Evolutionary conservation across 805 yeast genomes (phyloP).

Genomic region (Cyberlindnera sargentensis): DNA sequence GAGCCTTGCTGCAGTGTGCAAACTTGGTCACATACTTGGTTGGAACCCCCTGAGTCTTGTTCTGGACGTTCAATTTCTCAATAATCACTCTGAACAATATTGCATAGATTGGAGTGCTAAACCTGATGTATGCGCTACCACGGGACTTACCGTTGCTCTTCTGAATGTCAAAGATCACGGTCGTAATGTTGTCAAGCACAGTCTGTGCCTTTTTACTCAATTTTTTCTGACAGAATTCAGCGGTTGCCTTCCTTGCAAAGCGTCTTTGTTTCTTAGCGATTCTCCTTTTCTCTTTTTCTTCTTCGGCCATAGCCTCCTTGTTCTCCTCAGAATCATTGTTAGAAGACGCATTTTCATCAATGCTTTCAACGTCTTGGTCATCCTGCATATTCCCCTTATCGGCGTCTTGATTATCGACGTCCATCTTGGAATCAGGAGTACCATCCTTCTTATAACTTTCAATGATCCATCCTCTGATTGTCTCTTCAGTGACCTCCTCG

Average conservation of each 20-base stretch:
- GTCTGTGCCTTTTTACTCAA: conserved; percentile 2
- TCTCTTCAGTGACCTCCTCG: conserved; percentile 10
- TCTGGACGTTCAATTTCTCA: conserved; percentile 9
- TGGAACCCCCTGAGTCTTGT: conserved; percentile 2
- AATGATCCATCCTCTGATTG: conserved; percentile 11
- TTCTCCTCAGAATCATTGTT: neutral
- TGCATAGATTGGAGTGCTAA: conserved; percentile 7
- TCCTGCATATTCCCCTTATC: too few species aligned
- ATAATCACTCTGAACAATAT: conserved; percentile 12
- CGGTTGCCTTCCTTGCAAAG: conserved; percentile 1
- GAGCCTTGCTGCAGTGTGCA: conserved; percentile 12
- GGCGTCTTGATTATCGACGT: too few species aligned
- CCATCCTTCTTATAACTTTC: neutral
- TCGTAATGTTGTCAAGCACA: conserved; percentile 5
- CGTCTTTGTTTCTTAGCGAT: conserved; percentile 1
- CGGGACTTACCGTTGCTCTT: conserved; percentile 15
- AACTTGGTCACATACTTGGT: conserved; percentile 10
- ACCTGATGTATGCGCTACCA: conserved; percentile 14
- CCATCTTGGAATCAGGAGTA: neutral
- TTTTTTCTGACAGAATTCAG: conserved; percentile 2
- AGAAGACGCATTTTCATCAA: neutral
- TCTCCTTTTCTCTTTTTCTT: neutral
- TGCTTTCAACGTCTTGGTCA: neutral
- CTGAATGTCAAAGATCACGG: conserved; percentile 9
- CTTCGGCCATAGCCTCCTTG: neutral